Conservation (phyloP, 441 rosid genomes). For the Croton setiger region DNA sequence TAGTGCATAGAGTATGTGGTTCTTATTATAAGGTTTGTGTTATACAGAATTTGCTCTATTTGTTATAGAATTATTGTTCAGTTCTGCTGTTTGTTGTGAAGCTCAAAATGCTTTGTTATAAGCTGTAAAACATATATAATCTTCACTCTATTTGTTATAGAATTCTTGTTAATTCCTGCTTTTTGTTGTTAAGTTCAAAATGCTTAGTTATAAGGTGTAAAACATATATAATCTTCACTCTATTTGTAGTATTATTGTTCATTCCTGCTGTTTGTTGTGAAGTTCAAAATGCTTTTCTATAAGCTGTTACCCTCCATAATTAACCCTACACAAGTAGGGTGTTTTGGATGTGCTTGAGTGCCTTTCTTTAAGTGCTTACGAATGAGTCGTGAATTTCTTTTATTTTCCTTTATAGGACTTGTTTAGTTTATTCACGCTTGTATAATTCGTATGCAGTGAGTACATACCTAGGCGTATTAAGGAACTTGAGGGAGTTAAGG, state of each 20-base stretch:
- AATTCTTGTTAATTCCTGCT: neutral
- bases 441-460: slow-evolving; percentile 58
- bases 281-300: neutral
- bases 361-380: neutral
- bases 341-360: neutral
- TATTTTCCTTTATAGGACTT: slow-evolving; percentile 8
- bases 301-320: neutral
- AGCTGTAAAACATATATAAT: no score
- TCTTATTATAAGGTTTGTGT: no score
- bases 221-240: no score
- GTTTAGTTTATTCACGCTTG: slow-evolving; percentile 2
- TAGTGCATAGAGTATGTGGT: neutral
- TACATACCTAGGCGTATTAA: slow-evolving; percentile 87
- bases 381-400: neutral
- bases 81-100: neutral
- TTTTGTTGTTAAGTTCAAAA: neutral
- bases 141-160: neutral
- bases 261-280: no score
- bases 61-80: neutral
- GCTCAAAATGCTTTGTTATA: no score
- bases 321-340: neutral
- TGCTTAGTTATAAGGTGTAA: no score
- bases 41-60: neutral
- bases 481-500: slow-evolving; percentile 80
- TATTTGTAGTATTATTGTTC: no score